phyloP scores from a whole-genome alignment of 2,329 filamentous ascomycete species.

The Alternaria sp. region DNA sequence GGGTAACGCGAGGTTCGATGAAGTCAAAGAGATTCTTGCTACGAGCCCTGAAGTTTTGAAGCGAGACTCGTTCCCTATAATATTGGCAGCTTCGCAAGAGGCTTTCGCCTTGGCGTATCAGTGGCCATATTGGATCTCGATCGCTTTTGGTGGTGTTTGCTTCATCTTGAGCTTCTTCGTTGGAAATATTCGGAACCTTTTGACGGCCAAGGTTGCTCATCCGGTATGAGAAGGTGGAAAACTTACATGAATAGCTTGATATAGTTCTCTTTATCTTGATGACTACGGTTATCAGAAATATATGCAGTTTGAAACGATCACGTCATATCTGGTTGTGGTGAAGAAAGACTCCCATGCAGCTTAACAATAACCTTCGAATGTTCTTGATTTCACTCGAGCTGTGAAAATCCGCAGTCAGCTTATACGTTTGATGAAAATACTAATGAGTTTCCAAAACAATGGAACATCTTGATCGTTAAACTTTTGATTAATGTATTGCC shows the following conservation, averaged over 20 bases:
- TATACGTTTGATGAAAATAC: neutral
- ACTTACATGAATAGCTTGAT: too few species aligned
- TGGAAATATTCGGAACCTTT: conserved; percentile 60
- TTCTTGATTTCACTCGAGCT: neutral
- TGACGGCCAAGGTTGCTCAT: conserved; percentile 30
- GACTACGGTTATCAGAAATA: neutral
- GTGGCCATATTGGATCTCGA: conserved; percentile 69
- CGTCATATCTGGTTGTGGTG: neutral
- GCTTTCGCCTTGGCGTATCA: conserved; percentile 67
- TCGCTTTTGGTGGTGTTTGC: conserved; percentile 66
- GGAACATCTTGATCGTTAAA: too few species aligned
- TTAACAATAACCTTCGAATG: neutral
- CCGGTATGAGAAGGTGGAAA: conserved; percentile 4
- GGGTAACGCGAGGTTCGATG: conserved; percentile 40
- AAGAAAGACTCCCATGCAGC: neutral
- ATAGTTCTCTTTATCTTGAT: neutral
- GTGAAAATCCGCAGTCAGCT: neutral
- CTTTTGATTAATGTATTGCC: neutral
- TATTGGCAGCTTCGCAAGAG: conserved; percentile 64
- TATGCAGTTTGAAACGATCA: neutral
- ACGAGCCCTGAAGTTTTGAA: conserved; percentile 54
- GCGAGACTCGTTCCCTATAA: conserved; percentile 44
- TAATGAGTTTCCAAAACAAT: neutral
- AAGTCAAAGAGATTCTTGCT: conserved; percentile 58
- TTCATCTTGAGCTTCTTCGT: conserved; percentile 67